Evolutionary conservation across 2,329 filamentous ascomycete genomes (phyloP), one percentile per base, ranked within the genome.

Genomic region (Arthrinium phaeospermum): DNA sequence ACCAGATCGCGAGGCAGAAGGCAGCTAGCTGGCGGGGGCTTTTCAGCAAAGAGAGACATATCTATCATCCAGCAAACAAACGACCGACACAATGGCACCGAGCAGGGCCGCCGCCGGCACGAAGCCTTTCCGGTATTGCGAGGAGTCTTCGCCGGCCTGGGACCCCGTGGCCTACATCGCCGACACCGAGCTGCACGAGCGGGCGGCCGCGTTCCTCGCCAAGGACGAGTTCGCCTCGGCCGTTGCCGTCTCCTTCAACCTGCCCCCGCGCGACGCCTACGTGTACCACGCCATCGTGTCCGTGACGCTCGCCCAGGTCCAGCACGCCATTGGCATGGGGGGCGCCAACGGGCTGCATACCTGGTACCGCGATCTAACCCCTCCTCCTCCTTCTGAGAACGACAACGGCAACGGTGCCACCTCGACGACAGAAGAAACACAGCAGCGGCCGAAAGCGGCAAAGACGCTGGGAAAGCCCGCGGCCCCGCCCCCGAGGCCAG

Each of bases 281-380:
- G 84, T 84, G 68, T 89, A 89, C 78, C 86, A 88, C 79, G 87
- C 87, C 74, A 84, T 86, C 72, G 83, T 83, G 53, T 86, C 85
- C 74, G 85, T 89, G 69, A 85, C 82, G 67, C 82, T 89, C 45
- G 80, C 81, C 45, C 81, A 88, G 75, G 86, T 85, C 2, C 87
- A 89, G 77, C 82, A 81, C n/a, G 79, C 83, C 45, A 81, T 89
- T 53, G 77, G 77, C 3, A 78, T 86, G 19, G 86, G 86, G 57
- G 79, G 77, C 68, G 81, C 77, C 69, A 87, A 87, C 71, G 84
- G 83, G 19, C 76, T 89, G 71, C 86, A 88, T 72, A 78, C 79
- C 22, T 89, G 87, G 87, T 88, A 89, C 77, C 82, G 81, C 51
- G 76, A 77, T 67, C 80, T 71, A 77, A 78, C 53, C 12, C 51